Conservation (phyloP, 495 filamentous ascomycete genomes). For the Hypoxylon lienhwacheense region DNA sequence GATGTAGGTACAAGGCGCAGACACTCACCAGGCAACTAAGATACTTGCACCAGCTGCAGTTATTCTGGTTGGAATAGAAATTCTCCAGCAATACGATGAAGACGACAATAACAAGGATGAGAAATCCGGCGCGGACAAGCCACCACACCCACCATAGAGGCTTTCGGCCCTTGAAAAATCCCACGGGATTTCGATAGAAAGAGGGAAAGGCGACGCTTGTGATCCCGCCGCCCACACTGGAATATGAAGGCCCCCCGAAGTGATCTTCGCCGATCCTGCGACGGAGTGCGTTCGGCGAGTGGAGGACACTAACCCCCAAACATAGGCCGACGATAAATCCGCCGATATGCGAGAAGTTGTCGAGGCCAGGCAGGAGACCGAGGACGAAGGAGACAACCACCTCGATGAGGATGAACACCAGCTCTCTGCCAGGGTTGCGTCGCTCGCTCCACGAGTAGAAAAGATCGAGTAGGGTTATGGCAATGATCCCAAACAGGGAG, state of each 20-base stretch:
- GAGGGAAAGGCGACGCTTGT: conserved; percentile 51
- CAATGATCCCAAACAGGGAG: conserved; percentile 86
- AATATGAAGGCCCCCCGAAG: conserved; percentile 44
- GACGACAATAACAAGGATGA: conserved; percentile 74
- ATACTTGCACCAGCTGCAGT: conserved; percentile 90
- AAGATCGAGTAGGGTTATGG: conserved; percentile 83
- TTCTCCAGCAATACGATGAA: conserved; percentile 85
- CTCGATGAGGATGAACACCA: conserved; percentile 81
- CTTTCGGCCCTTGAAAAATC: conserved; percentile 90
- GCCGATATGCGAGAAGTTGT: conserved; percentile 97
- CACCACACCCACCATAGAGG: conserved; percentile 98
- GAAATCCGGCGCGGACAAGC: conserved; percentile 77
- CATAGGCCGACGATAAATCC: conserved; percentile 92
- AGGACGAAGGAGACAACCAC: conserved; percentile 88
- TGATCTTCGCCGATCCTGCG: conserved; percentile 71
- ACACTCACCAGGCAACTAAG: conserved; percentile 84
- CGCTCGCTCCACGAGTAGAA: conserved; percentile 88
- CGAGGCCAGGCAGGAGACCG: conserved; percentile 86
- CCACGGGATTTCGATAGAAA: conserved; percentile 69
- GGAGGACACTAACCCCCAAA: conserved; percentile 81
- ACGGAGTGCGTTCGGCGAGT: conserved; percentile 79
- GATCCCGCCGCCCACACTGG: conserved; percentile 43
- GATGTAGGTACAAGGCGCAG: neutral
- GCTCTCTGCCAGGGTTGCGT: conserved; percentile 70
- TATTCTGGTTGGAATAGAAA: conserved; percentile 78